Percentiles rank a stretch among this genome's conserved stretches.
These are phyloP conservation scores for Gentiana macrophylla DNA, from an alignment of 257 asterid genomes.

Conservation along the genomic window DNA sequence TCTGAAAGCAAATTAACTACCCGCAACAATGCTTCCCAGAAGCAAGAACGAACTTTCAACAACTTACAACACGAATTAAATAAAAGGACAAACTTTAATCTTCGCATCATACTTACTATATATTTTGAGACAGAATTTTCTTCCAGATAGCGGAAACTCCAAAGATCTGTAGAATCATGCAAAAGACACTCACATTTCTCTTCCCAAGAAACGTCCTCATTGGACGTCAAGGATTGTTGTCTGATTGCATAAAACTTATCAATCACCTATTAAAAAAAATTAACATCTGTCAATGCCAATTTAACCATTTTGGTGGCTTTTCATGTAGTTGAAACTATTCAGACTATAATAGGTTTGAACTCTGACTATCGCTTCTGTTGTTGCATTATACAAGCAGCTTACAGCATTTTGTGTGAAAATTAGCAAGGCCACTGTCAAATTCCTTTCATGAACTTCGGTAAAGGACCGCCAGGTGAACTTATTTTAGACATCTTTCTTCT, in stretches of 20 bases:
- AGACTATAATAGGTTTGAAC: not conserved
- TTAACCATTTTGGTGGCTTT: not conserved
- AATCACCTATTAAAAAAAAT: slow-evolving; percentile 46
- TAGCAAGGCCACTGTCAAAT: not conserved
- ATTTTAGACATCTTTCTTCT: too few relatives aligned
- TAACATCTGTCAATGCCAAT: not conserved
- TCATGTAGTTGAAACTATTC: not conserved
- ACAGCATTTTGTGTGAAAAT: slow-evolving; percentile 1
- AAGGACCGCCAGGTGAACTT: too few relatives aligned
- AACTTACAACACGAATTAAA: not conserved
- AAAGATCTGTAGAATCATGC: slow-evolving; percentile 62
- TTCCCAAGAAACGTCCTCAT: slow-evolving; percentile 51
- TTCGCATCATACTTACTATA: slow-evolving; percentile 46
- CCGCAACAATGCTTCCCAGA: too few relatives aligned
- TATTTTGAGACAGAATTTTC: slow-evolving; percentile 68
- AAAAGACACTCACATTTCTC: slow-evolving; percentile 69
- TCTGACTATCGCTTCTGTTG: not conserved
- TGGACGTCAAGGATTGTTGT: slow-evolving; percentile 30
- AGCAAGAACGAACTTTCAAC: too few relatives aligned
- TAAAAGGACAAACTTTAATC: not conserved
- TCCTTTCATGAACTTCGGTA: not conserved
- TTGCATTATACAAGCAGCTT: not conserved
- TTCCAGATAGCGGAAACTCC: slow-evolving; percentile 59
- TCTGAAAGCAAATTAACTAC: too few relatives aligned
- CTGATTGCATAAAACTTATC: slow-evolving; percentile 72